phyloP scores from a whole-genome alignment of 2,329 filamentous ascomycete genomes.

The Monilinia vaccinii-corymbosi region DNA sequence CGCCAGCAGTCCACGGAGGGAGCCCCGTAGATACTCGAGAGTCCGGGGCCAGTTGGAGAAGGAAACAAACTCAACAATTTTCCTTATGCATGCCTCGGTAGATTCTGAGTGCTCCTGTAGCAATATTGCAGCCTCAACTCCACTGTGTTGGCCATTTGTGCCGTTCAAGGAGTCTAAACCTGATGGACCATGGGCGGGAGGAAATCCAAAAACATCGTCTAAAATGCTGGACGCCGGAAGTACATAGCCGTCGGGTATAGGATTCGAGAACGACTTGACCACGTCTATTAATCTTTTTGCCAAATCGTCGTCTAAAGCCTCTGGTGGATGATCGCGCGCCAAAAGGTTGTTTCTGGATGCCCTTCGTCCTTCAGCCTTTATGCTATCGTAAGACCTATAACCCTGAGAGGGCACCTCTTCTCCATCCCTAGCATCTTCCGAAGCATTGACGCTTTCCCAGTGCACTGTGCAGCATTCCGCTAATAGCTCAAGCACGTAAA shows the following conservation, averaged over 20 bases:
- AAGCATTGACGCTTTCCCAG: slow-evolving; percentile 40
- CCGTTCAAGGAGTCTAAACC: slow-evolving; percentile 14
- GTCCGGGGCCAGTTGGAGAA: slow-evolving; percentile 53
- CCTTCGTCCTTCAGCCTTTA: slow-evolving; percentile 17
- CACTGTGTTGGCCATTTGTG: slow-evolving; percentile 24
- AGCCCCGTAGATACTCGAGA: slow-evolving; percentile 48
- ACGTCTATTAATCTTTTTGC: slow-evolving; percentile 47
- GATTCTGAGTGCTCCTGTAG: slow-evolving; percentile 31
- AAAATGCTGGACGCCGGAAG: slow-evolving; percentile 49
- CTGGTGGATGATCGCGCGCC: slow-evolving; percentile 20
- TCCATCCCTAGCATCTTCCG: slow-evolving; percentile 17
- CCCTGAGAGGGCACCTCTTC: slow-evolving; percentile 19
- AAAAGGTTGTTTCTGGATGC: slow-evolving; percentile 22
- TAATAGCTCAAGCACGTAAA: slow-evolving; percentile 53
- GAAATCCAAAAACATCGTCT: slow-evolving; percentile 36
- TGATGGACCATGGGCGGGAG: slow-evolving; percentile 21
- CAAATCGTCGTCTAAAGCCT: slow-evolving; percentile 39
- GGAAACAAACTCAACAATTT: slow-evolving; percentile 53
- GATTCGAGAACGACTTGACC: slow-evolving; percentile 47
- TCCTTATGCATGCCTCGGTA: slow-evolving; percentile 46
- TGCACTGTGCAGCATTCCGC: slow-evolving; percentile 57
- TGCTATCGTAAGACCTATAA: slow-evolving; percentile 12
- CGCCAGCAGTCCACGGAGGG: slow-evolving; percentile 26
- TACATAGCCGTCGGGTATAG: slow-evolving; percentile 47
- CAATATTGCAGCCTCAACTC: slow-evolving; percentile 23